Evolutionary conservation across 1,139 yeast species (phyloP).

Genomic region (Fermentozyma sake): DNA sequence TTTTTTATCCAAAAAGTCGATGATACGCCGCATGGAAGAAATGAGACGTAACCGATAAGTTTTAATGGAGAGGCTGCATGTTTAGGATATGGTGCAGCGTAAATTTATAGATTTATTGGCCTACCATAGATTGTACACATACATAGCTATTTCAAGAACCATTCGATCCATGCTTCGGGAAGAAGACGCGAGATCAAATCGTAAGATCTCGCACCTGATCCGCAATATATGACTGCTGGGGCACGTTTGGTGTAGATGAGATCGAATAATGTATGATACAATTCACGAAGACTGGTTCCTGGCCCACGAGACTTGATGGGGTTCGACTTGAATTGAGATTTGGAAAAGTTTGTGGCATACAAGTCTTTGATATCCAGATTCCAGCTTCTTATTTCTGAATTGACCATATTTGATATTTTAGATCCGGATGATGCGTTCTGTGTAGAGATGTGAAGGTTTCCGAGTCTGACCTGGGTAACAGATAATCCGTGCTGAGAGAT

Average conservation of each 20-base stretch:
- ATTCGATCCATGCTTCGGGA: conserved; percentile 32
- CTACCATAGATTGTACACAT: neutral
- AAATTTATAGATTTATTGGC: neutral
- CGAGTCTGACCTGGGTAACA: conserved; percentile 44
- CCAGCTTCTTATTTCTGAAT: conserved; percentile 42
- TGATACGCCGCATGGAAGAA: too few species aligned
- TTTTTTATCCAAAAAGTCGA: too few species aligned
- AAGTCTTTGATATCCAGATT: conserved; percentile 31
- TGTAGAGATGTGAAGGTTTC: conserved; percentile 41
- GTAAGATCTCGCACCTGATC: conserved; percentile 47
- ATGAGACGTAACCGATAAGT: too few species aligned
- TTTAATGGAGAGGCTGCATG: too few species aligned
- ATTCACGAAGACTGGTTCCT: conserved; percentile 41
- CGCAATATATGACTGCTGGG: conserved; percentile 41
- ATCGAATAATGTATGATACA: conserved; percentile 54
- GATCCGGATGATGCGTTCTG: conserved; percentile 21
- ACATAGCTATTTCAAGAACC: conserved; percentile 11
- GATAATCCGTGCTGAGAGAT: conserved; percentile 36
- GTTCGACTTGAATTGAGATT: conserved; percentile 27
- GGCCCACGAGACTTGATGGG: conserved; percentile 31
- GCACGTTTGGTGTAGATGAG: conserved; percentile 34
- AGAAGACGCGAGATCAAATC: conserved; percentile 30
- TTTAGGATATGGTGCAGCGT: too few species aligned
- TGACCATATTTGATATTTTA: conserved; percentile 27
- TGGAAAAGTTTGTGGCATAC: conserved; percentile 33